Base-by-base conservation (phyloP, 768 basidiomycete genomes). In the Hortiboletus campestris region DNA sequence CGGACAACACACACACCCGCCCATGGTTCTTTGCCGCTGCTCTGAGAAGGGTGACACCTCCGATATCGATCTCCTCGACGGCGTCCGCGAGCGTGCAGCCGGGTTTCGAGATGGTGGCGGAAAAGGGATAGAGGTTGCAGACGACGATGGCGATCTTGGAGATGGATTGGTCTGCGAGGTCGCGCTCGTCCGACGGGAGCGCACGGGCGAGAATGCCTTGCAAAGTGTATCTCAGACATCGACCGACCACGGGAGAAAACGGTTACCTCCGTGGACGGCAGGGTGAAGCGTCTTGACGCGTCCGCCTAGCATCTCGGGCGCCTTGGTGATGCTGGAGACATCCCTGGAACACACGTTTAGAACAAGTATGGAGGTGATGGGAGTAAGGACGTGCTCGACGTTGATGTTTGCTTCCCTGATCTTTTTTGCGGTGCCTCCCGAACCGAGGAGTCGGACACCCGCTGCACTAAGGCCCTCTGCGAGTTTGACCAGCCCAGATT, bases 11-110 rank as follows among this genome's bases (percentile, higher is more conserved):
- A 32, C 87, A 89, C 29, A 95, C 93, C 42, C 95, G 88, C 48
- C 80, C 90, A 75, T 98, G 97, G 73, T 99, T 99, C 76, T 99
- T 99, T 52, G 97, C 97, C 2, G 96, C 97, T 9, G 96, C 97
- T 40, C 97, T 89, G 46, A 98, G 85, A 10, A 99, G 86, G 7
- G 97, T 98, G 45, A 99, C 97, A 28, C 97, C 97, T 7, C 97
- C 97, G 54, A 99, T 98, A 74, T 99, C 97, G 63, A 99, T 89
- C 74, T 99, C 97, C 71, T 99, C 97, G 55, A 98, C 88, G 6
- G 96, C 96, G 46, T 89, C 88, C 4, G 91, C 84, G 56, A 98
- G 84, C 12, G 92, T 94, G 75, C 94, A 95, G 60, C 84, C 83
- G 0, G 94, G 91, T 63, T 87, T 84, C 1, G 95, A 82, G 69